Base-by-base conservation (phyloP, 306 rosid genomes). In the Lathyrus sativus region DNA sequence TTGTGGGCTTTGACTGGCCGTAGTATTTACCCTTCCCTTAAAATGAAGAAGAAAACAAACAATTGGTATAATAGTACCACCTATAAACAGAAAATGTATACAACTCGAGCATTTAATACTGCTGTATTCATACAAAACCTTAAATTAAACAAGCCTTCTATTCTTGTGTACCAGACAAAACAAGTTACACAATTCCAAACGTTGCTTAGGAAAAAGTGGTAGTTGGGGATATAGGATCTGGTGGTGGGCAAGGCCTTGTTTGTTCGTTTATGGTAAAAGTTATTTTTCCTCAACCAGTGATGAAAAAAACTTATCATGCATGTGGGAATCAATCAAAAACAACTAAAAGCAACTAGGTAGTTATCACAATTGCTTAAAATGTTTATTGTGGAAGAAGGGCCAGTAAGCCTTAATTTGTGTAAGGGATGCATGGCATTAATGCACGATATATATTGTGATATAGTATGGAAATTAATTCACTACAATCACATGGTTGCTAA, bases 201-300 rank as follows among this genome's bases (percentile, higher is more conserved):
- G 13, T 45, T 81, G 85, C 80, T 72, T 49, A 55, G 76, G 71
- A 31, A 80, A 62, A 71, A 65, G 12, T 28, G 85, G 84, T 11
- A 79, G 70, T 72, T 84, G 53, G 2, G 74, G 82, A 73, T 73
- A 65, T 75, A 57, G 80, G 73, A 77, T 68, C 84, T 29, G 50
- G 65, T 64, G 55, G 76, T 75, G 81, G 79, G 62, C 81, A 74
- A 57, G 70, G 54, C 45, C 18, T 76, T 91, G 89, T 75, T 81
- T 83, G 79, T 70, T 78, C 77, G 17, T 77, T 66, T 67, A 61
- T 74, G 82, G 91, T 70, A 79, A 87, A 73, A 44, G 38, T 62
- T 44, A 43, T 24, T 9, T 62, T 78, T 78, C 75, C 72, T 18
- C 7, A 65, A 24, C 13, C 13, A 31, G 70, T 14, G 35, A 56